These are phyloP conservation scores for Cyanidioschyzon merolae DNA, from an alignment of 23 red algal species.

Conservation along the genomic window DNA sequence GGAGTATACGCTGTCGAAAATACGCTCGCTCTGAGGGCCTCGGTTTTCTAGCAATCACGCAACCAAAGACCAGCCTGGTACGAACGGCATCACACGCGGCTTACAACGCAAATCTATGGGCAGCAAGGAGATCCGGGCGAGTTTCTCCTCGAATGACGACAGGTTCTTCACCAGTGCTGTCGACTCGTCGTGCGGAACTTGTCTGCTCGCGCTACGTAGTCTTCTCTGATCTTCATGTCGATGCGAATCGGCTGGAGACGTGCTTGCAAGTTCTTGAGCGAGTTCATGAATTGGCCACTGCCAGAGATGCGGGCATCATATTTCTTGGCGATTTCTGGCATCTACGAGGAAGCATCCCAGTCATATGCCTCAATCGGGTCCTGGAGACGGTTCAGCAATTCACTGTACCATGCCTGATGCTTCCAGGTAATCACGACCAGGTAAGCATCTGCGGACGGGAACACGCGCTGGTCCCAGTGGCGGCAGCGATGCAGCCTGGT, in stretches of 20 bases:
- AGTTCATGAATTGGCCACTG: slow-evolving; percentile 35
- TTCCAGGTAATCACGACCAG: slow-evolving; percentile 84
- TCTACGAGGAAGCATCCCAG: slow-evolving; percentile 45
- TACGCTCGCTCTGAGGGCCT: no score
- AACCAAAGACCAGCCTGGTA: no score
- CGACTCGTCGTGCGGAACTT: neutral
- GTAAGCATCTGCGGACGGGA: slow-evolving; percentile 43
- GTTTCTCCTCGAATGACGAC: no score
- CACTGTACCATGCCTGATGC: slow-evolving; percentile 47
- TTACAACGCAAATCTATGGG: no score
- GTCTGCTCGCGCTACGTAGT: slow-evolving; percentile 32
- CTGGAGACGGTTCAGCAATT: slow-evolving; percentile 33
- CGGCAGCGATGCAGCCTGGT: slow-evolving; percentile 29
- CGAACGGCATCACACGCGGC: no score
- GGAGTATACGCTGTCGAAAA: no score
- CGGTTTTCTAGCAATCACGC: no score
- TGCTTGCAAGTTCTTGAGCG: slow-evolving; percentile 37
- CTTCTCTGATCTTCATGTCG: slow-evolving; percentile 66
- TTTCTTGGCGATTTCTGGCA: slow-evolving; percentile 92
- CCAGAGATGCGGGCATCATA: slow-evolving; percentile 42
- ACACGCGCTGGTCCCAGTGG: slow-evolving; percentile 49
- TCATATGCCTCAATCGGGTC: slow-evolving; percentile 47
- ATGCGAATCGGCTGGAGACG: slow-evolving; percentile 32
- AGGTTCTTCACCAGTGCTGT: no score
- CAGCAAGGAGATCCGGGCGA: no score